Conservation (phyloP, 768 basidiomycete genomes). For the Suillus decipiens region DNA sequence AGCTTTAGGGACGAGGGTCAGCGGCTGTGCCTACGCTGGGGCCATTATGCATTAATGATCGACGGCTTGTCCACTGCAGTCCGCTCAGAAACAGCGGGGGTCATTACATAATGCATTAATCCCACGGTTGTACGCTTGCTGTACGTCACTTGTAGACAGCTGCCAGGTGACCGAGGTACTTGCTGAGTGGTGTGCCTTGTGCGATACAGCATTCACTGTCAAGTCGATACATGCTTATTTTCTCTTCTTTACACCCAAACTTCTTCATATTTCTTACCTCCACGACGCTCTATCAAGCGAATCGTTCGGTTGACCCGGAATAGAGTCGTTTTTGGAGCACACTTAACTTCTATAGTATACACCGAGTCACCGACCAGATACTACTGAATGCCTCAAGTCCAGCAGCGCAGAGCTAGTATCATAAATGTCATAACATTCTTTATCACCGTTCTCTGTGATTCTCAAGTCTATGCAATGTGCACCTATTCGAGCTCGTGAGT, state of each 20-base stretch:
- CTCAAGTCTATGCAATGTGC: constrained; percentile 3
- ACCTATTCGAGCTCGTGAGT: neutral
- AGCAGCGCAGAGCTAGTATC: neutral
- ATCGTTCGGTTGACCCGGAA: neutral
- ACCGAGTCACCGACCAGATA: neutral
- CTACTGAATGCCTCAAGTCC: neutral
- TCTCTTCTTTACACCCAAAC: neutral
- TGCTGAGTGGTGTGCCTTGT: neutral
- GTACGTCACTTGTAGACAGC: too few species aligned
- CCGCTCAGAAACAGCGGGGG: too few species aligned
- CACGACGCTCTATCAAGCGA: neutral
- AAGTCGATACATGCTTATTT: neutral
- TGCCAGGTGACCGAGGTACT: too few species aligned
- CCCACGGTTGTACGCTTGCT: too few species aligned
- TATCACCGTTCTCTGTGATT: neutral
- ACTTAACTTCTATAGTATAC: neutral
- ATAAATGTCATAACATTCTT: neutral
- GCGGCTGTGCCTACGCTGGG: too few species aligned
- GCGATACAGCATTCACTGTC: neutral
- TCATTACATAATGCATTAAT: too few species aligned
- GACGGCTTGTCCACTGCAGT: too few species aligned
- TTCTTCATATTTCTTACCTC: neutral
- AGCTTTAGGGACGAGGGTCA: too few species aligned
- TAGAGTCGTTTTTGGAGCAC: neutral
- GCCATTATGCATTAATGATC: too few species aligned